Conservation (phyloP, 257 asterid species). For the Fraxinus pennsylvanica region DNA sequence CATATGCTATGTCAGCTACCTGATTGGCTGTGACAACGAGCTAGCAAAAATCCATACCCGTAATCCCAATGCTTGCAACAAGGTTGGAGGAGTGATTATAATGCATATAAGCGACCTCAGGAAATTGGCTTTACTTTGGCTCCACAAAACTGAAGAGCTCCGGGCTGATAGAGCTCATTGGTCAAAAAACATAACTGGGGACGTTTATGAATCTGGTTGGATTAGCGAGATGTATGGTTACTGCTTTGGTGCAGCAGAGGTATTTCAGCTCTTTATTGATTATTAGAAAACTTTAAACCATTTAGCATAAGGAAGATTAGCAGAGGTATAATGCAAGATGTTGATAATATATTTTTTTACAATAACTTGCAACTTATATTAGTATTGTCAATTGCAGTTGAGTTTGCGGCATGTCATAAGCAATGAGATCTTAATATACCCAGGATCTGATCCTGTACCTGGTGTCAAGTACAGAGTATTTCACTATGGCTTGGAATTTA, state of each 20-base stretch:
- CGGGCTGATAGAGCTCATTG: conserved; percentile 86
- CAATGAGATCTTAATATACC: conserved; percentile 76
- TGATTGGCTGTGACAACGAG: conserved; percentile 94
- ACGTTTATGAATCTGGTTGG: conserved; percentile 95
- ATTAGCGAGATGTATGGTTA: conserved; percentile 99
- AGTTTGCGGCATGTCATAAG: conserved; percentile 71
- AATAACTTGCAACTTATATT: background rate
- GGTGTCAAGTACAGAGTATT: conserved; percentile 76
- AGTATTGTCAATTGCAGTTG: conserved; percentile 53
- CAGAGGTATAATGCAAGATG: background rate
- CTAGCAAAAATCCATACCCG: conserved; percentile 88
- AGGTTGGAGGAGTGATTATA: conserved; percentile 95
- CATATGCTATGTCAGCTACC: conserved; percentile 50
- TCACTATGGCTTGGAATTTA: conserved; percentile 86
- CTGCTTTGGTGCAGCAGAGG: conserved; percentile 99
- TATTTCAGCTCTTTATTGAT: conserved; percentile 24
- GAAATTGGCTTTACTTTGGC: conserved; percentile 80
- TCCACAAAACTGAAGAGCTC: conserved; percentile 96
- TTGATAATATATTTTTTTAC: background rate
- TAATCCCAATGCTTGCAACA: conserved; percentile 82
- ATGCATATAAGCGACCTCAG: conserved; percentile 81
- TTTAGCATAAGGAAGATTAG: background rate
- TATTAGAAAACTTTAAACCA: background rate
- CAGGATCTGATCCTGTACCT: conserved; percentile 76
- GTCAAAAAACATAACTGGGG: conserved; percentile 86